Evolutionary conservation across 805 yeast species (phyloP).

Genomic region (Wickerhamomyces queroliae): DNA sequence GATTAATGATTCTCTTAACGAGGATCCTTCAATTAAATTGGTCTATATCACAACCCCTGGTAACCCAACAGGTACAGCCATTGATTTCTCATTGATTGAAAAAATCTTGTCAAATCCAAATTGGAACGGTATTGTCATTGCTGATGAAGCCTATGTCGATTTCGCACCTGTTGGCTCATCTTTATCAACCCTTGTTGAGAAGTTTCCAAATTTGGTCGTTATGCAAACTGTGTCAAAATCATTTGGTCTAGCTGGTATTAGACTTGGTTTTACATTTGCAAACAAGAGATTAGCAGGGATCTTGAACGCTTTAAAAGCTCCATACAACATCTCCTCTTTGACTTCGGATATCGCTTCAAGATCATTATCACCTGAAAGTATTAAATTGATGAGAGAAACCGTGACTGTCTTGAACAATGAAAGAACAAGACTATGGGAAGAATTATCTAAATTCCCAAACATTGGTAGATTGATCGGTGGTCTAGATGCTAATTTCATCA

Average conservation of each 20-base stretch:
- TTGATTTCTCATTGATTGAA: slow-evolving; percentile 44
- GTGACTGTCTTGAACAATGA: slow-evolving; percentile 48
- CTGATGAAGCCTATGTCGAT: slow-evolving; percentile 95
- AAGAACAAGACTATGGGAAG: slow-evolving; percentile 46
- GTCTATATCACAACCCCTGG: slow-evolving; percentile 93
- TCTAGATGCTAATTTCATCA: slow-evolving; percentile 77
- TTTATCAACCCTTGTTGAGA: slow-evolving; percentile 69
- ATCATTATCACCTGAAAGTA: slow-evolving; percentile 57
- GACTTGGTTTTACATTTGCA: slow-evolving; percentile 79
- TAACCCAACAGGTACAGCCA: slow-evolving; percentile 80
- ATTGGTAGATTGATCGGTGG: slow-evolving; percentile 80
- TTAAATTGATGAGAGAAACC: slow-evolving; percentile 50
- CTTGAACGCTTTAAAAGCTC: slow-evolving; percentile 90
- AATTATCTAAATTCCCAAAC: slow-evolving; percentile 50
- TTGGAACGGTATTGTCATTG: slow-evolving; percentile 76
- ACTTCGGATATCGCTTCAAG: slow-evolving; percentile 72
- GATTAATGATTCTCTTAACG: slow-evolving; percentile 43
- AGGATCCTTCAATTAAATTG: slow-evolving; percentile 63
- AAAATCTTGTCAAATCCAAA: slow-evolving; percentile 37
- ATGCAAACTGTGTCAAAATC: slow-evolving; percentile 92
- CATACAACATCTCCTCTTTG: slow-evolving; percentile 84
- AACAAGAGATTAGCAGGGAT: slow-evolving; percentile 53
- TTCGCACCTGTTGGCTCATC: slow-evolving; percentile 69
- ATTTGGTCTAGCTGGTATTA: slow-evolving; percentile 92
- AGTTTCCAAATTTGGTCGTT: slow-evolving; percentile 78